Conservation (phyloP, 495 filamentous ascomycete genomes). For the Amphirosellinia nigrospora region DNA sequence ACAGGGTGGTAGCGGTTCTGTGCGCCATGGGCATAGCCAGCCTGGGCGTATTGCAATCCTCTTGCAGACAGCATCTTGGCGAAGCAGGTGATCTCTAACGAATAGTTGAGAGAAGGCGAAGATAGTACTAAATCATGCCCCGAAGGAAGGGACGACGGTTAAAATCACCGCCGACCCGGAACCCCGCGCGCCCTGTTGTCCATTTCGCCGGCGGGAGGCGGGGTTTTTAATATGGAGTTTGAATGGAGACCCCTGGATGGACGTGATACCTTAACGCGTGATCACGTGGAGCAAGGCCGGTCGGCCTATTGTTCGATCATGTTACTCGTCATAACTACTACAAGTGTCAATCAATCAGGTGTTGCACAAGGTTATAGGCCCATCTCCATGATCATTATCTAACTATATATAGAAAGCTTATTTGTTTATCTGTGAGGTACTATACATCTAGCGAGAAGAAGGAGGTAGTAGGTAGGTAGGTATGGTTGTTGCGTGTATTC, state of each 20-base stretch:
- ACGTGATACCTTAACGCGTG: neutral
- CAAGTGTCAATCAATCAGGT: neutral
- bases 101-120: neutral
- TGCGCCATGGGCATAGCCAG: constrained; percentile 29
- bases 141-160: neutral
- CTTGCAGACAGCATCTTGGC: neutral
- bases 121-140: neutral
- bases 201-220: neutral
- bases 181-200: neutral
- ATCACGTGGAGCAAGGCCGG: neutral
- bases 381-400: too few species aligned
- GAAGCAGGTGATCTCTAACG: neutral
- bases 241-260: neutral
- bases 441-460: too few species aligned
- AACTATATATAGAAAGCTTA: too few species aligned
- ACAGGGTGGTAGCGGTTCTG: constrained; percentile 28
- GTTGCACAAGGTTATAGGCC: too few species aligned
- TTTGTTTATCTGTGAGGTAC: too few species aligned
- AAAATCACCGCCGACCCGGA: neutral
- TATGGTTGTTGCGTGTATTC: too few species aligned
- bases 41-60: constrained; percentile 25
- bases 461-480: too few species aligned
- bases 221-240: constrained; percentile 1
- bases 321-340: neutral
- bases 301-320: neutral